These are phyloP conservation scores for Cystobasidium onofrii DNA, from an alignment of 768 basidiomycete species.

Conservation along the genomic window DNA sequence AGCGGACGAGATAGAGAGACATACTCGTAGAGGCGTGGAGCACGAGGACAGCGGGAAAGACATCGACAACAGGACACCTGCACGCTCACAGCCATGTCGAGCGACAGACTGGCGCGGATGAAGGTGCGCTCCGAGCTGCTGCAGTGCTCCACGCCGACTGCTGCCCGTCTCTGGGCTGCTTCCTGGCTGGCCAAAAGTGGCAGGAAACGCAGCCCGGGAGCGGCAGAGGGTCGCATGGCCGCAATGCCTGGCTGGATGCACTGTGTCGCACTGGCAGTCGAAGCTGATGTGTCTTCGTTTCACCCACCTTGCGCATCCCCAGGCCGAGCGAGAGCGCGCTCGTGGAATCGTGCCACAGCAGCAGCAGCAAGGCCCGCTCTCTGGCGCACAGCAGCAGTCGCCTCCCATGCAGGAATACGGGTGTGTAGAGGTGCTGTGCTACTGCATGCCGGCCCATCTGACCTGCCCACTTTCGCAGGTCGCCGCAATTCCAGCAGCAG, in stretches of 20 bases:
- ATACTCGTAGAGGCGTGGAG: not conserved
- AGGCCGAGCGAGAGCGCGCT: conserved; percentile 24
- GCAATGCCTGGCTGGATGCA: not conserved
- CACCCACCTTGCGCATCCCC: not conserved
- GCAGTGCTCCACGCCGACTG: not conserved
- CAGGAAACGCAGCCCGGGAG: not conserved
- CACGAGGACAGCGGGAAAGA: not conserved
- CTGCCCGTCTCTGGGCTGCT: not conserved
- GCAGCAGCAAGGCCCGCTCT: not conserved
- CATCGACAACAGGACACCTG: not conserved
- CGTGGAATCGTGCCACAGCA: conserved; percentile 33
- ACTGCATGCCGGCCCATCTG: not conserved
- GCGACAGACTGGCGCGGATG: conserved; percentile 23
- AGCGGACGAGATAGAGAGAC: no score
- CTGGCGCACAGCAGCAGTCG: not conserved
- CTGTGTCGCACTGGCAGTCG: no score
- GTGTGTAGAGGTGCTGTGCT: not conserved
- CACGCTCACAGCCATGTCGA: conserved; percentile 8
- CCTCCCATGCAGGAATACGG: not conserved
- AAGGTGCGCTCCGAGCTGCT: not conserved
- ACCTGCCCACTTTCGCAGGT: not conserved
- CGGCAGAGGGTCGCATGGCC: no score
- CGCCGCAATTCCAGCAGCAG: conserved; percentile 5
- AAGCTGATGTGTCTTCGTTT: no score
- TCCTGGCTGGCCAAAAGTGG: not conserved